phyloP scores from a whole-genome alignment of 495 filamentous ascomycete genomes.

The Pseudotulostoma volvatum region DNA sequence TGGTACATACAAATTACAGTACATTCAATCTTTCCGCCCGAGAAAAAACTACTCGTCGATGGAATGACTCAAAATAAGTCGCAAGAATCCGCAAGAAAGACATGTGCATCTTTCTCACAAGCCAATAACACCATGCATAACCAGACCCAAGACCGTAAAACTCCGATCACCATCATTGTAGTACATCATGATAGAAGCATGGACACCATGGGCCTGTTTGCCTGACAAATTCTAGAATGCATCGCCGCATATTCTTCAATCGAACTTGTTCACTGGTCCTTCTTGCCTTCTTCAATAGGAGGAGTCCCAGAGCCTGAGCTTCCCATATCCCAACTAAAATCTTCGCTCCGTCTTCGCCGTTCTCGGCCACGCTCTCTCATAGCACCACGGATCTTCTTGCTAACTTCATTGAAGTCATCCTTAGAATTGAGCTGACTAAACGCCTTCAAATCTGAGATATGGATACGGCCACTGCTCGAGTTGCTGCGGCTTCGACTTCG shows the following conservation, averaged over 20 bases:
- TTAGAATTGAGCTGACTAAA: slow-evolving; percentile 59
- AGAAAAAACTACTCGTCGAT: too few species aligned
- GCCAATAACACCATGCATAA: not conserved
- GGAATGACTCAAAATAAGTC: too few species aligned
- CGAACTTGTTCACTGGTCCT: slow-evolving; percentile 11
- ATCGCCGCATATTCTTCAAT: too few species aligned
- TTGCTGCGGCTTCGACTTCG: slow-evolving; percentile 54
- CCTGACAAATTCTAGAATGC: too few species aligned
- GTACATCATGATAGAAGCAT: not conserved
- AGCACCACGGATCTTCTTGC: slow-evolving; percentile 65
- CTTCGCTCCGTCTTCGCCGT: slow-evolving; percentile 48
- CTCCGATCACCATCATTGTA: not conserved
- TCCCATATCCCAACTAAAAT: slow-evolving; percentile 33
- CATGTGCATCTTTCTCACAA: not conserved
- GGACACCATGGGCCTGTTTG: not conserved
- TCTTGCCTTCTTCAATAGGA: slow-evolving; percentile 27
- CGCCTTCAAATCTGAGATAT: slow-evolving; percentile 48
- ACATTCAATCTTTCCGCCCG: too few species aligned
- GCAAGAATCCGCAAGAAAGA: not conserved
- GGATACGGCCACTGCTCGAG: slow-evolving; percentile 39
- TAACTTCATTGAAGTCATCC: slow-evolving; percentile 66
- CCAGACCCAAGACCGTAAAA: not conserved
- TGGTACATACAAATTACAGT: too few species aligned
- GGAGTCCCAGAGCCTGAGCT: slow-evolving; percentile 29
- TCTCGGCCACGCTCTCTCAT: slow-evolving; percentile 74